phyloP scores from a whole-genome alignment of 2,329 filamentous ascomycete species.

The Canariomyces notabilis region DNA sequence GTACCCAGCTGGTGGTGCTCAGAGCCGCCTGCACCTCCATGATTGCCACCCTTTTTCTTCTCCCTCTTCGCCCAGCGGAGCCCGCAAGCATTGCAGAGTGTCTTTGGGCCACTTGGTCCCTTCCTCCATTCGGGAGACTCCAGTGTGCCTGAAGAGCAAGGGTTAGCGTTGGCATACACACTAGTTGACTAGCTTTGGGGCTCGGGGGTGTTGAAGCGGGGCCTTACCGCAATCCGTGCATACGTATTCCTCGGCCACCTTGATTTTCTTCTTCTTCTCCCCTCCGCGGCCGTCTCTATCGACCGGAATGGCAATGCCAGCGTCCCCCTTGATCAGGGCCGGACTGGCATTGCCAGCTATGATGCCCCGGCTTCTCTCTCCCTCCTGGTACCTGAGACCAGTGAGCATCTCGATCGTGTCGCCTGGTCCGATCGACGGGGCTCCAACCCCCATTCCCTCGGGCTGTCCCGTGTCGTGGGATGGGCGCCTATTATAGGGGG shows the following conservation, averaged over 20 bases:
- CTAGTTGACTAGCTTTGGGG: too few species aligned
- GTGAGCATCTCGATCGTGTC: constrained; percentile 93
- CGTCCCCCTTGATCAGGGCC: constrained; percentile 77
- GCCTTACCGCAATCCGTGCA: constrained; percentile 81
- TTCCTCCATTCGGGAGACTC: constrained; percentile 97
- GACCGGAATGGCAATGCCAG: constrained; percentile 75
- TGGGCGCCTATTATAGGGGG: constrained; percentile 59
- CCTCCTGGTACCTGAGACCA: constrained; percentile 79
- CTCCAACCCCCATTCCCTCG: constrained; percentile 62
- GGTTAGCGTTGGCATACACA: constrained; percentile 1
- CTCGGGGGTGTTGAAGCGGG: neutral
- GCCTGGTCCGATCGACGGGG: constrained; percentile 67
- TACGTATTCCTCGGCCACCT: constrained; percentile 81
- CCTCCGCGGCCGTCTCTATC: constrained; percentile 68
- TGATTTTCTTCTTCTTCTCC: constrained; percentile 85
- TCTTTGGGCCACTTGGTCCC: constrained; percentile 87
- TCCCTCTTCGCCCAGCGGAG: constrained; percentile 73
- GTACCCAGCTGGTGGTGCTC: neutral
- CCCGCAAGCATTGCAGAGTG: constrained; percentile 91
- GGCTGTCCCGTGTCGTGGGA: constrained; percentile 70
- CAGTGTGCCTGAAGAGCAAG: constrained; percentile 56
- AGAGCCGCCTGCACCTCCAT: neutral
- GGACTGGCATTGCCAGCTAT: constrained; percentile 81
- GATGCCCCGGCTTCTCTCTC: constrained; percentile 81
- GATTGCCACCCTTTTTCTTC: constrained; percentile 54